Evolutionary conservation across 2,329 filamentous ascomycete genomes (phyloP).

Genomic region (Emericellopsis atlantica): DNA sequence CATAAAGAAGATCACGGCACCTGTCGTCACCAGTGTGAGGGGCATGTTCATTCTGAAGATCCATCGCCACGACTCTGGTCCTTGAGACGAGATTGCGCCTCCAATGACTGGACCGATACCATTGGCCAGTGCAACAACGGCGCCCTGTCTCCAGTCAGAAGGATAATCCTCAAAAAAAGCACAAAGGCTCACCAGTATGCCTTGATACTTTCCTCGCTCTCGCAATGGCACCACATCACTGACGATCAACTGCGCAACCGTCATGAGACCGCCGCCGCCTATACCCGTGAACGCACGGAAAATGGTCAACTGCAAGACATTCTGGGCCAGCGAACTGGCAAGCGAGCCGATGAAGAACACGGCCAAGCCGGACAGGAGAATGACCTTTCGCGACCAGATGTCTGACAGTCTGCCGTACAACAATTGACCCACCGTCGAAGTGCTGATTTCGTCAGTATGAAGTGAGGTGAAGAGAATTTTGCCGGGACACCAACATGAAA

Average conservation of each 20-base stretch:
- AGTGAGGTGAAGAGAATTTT: neutral
- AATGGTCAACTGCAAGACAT: conserved; percentile 24
- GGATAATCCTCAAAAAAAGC: no score
- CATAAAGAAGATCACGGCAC: conserved; percentile 40
- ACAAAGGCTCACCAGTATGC: conserved; percentile 26
- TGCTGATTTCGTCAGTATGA: conserved; percentile 12
- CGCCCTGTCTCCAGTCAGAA: conserved; percentile 16
- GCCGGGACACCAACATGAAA: conserved; percentile 29
- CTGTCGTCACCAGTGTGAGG: conserved; percentile 31
- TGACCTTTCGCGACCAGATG: conserved; percentile 44
- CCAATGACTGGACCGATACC: conserved; percentile 42
- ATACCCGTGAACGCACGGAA: conserved; percentile 34
- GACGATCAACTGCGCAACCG: conserved; percentile 56
- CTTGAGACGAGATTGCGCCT: conserved; percentile 32
- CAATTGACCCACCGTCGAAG: conserved; percentile 32
- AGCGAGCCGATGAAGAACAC: conserved; percentile 40
- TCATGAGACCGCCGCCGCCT: conserved; percentile 60
- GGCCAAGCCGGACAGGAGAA: conserved; percentile 33
- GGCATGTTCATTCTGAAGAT: conserved; percentile 42
- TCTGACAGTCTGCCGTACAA: conserved; percentile 36
- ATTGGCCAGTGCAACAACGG: conserved; percentile 39
- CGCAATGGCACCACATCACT: conserved; percentile 59
- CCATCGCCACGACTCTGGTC: conserved; percentile 35
- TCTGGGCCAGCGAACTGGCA: conserved; percentile 26
- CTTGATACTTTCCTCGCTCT: conserved; percentile 63